Percentiles rank a stretch among this genome's conserved stretches.
Evolutionary conservation across 2,329 filamentous ascomycete genomes (phyloP).

Genomic region (Rhexocercosporidium sp.): DNA sequence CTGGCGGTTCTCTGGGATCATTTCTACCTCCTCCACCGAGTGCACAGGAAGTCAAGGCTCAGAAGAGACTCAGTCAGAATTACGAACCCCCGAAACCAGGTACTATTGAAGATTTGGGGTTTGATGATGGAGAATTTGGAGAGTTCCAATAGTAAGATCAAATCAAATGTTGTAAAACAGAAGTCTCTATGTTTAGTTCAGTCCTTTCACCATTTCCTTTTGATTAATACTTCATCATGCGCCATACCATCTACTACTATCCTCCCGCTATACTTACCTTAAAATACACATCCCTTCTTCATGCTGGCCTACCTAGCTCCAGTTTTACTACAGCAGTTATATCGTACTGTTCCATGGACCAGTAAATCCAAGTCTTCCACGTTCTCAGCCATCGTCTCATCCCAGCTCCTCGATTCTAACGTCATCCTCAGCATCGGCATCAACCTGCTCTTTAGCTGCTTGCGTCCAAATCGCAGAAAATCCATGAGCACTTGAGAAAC

Average conservation of each 20-base stretch:
- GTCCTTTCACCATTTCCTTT: no score
- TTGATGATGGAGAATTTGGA: constrained; percentile 87
- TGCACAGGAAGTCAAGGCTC: constrained; percentile 63
- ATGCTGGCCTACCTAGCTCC: no score
- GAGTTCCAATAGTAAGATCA: constrained; percentile 62
- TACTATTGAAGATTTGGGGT: constrained; percentile 69
- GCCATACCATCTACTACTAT: no score
- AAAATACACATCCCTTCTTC: no score
- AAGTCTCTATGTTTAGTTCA: neutral
- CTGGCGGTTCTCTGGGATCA: constrained; percentile 43
- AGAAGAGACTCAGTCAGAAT: constrained; percentile 59
- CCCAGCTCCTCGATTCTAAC: no score
- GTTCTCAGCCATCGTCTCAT: neutral
- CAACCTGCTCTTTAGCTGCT: neutral
- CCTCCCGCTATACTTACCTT: no score
- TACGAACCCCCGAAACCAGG: constrained; percentile 50
- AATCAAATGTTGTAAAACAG: neutral
- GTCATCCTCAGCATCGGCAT: neutral
- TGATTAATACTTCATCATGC: no score
- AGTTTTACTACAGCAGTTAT: no score
- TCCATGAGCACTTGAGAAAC: neutral
- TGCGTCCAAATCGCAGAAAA: neutral
- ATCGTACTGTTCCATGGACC: no score
- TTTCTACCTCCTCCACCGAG: constrained; percentile 72
- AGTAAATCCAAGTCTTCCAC: neutral